These are phyloP conservation scores for Oleoguttula mirabilis DNA, from an alignment of 495 filamentous ascomycete genomes.

Conservation along the genomic window DNA sequence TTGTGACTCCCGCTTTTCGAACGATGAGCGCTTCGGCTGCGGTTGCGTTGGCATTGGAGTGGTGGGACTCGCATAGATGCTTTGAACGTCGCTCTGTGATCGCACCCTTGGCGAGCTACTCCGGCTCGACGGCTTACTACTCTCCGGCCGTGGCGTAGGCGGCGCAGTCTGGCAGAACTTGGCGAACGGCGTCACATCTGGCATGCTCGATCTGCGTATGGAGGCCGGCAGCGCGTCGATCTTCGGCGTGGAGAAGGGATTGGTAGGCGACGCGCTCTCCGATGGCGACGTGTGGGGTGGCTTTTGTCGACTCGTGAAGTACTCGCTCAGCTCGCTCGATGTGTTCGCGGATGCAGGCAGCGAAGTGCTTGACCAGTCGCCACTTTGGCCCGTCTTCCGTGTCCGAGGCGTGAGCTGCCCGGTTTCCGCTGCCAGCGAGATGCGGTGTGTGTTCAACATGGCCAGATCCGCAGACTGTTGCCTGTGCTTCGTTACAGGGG, in stretches of 20 bases:
- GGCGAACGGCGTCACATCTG: slow-evolving; percentile 18
- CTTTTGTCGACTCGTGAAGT: slow-evolving; percentile 21
- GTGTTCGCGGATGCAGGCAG: slow-evolving; percentile 3
- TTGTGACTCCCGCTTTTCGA: slow-evolving; percentile 34
- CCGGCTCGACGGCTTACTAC: background rate
- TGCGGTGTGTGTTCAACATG: slow-evolving; percentile 31
- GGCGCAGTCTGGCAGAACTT: slow-evolving; percentile 16
- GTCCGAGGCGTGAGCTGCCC: slow-evolving; percentile 34
- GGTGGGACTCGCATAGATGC: background rate
- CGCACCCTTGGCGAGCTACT: background rate
- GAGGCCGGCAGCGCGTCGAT: slow-evolving; percentile 12
- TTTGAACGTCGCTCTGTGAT: background rate
- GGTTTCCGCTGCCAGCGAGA: slow-evolving; percentile 37
- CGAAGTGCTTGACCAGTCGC: slow-evolving; percentile 19
- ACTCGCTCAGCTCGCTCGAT: slow-evolving; percentile 15
- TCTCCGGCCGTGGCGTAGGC: background rate
- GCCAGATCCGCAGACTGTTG: slow-evolving; percentile 24
- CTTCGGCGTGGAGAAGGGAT: slow-evolving; percentile 11
- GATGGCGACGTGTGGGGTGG: slow-evolving; percentile 3
- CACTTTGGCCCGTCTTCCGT: slow-evolving; percentile 21
- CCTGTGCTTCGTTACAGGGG: slow-evolving; percentile 1
- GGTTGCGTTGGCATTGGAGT: slow-evolving; percentile 15
- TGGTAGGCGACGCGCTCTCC: background rate
- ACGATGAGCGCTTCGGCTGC: slow-evolving; percentile 17
- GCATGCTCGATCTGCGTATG: slow-evolving; percentile 16